phyloP scores from a whole-genome alignment of 1,284 basidiomycete genomes.

The Austroboletus novae-zelandiae region DNA sequence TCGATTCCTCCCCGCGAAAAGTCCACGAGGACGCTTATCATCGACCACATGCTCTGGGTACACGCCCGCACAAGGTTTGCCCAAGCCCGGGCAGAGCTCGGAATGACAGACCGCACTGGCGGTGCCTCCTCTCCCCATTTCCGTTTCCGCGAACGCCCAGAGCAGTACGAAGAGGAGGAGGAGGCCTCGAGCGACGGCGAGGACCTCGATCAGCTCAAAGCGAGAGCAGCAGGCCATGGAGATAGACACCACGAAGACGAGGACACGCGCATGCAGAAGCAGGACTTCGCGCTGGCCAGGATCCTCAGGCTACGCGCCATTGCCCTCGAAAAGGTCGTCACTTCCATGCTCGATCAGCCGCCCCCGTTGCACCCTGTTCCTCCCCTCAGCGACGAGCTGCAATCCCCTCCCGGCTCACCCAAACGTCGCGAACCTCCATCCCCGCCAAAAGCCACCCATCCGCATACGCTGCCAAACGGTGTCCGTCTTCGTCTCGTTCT shows the following conservation, averaged over 20 bases:
- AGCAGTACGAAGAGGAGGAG: conserved; percentile 71
- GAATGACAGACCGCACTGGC: conserved; percentile 75
- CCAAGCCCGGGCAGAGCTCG: conserved; percentile 76
- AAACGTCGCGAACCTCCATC: conserved; percentile 27
- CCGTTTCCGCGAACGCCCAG: conserved; percentile 60
- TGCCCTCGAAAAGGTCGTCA: conserved; percentile 75
- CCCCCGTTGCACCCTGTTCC: conserved; percentile 52
- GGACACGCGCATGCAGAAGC: conserved; percentile 50
- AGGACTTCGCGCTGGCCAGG: conserved; percentile 61
- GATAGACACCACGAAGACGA: conserved; percentile 58
- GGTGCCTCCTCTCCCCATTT: conserved; percentile 57
- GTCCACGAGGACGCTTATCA: conserved; percentile 75
- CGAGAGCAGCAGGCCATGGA: conserved; percentile 50
- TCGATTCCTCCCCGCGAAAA: conserved; percentile 77
- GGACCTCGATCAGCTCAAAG: conserved; percentile 48
- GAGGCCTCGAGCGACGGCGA: conserved; percentile 65
- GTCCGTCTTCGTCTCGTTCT: conserved; percentile 71
- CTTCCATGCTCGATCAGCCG: conserved; percentile 74
- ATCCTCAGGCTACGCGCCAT: conserved; percentile 67
- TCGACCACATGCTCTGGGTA: conserved; percentile 81
- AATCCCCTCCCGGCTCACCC: conserved; percentile 52
- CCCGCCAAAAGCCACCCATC: conserved; percentile 36
- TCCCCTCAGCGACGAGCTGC: conserved; percentile 44
- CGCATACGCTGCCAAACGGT: conserved; percentile 73
- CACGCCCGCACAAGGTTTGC: conserved; percentile 77